These are phyloP conservation scores for Uronychia binucleata DNA, from an alignment of 73 alveolate species.

Conservation along the genomic window DNA sequence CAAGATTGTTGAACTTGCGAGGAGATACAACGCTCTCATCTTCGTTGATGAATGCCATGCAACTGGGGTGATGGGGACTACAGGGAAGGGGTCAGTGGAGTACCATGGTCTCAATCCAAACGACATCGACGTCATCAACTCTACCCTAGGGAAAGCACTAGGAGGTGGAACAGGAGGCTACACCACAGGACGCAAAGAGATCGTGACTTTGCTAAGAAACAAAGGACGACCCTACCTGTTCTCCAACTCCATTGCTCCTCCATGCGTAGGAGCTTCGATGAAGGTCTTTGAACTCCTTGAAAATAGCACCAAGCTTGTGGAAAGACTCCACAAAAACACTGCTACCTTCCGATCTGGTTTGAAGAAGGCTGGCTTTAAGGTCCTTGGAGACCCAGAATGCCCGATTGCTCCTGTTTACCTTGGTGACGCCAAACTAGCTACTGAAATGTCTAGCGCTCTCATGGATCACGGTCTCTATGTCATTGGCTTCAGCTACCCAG, in stretches of 20 bases:
- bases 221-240: slow-evolving; percentile 80
- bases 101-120: slow-evolving; percentile 56
- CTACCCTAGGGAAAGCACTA: slow-evolving; percentile 76
- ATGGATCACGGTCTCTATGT: slow-evolving; percentile 71
- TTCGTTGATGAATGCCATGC: slow-evolving; percentile 86
- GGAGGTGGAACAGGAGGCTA: slow-evolving; percentile 86
- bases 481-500: slow-evolving; percentile 81
- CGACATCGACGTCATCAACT: slow-evolving; percentile 70
- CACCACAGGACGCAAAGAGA: slow-evolving; percentile 77
- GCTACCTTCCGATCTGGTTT: slow-evolving; percentile 35
- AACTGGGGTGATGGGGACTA: slow-evolving; percentile 70
- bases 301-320: slow-evolving; percentile 13
- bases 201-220: slow-evolving; percentile 66
- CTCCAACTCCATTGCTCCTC: slow-evolving; percentile 81
- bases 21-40: slow-evolving; percentile 69
- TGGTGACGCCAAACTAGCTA: slow-evolving; percentile 77
- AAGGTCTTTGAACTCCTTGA: slow-evolving; percentile 46
- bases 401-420: slow-evolving; percentile 82
- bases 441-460: slow-evolving; percentile 74
- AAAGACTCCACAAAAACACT: slow-evolving; percentile 32
- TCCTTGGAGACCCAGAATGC: slow-evolving; percentile 61
- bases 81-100: slow-evolving; percentile 55
- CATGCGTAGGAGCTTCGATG: slow-evolving; percentile 58
- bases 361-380: slow-evolving; percentile 61
- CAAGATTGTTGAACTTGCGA: slow-evolving; percentile 65